A percentile compares a stretch with the other conserved stretches of the same genome.
These are phyloP conservation scores for Simplicillium aogashimaense DNA, from an alignment of 2,329 filamentous ascomycete genomes.

Conservation along the genomic window DNA sequence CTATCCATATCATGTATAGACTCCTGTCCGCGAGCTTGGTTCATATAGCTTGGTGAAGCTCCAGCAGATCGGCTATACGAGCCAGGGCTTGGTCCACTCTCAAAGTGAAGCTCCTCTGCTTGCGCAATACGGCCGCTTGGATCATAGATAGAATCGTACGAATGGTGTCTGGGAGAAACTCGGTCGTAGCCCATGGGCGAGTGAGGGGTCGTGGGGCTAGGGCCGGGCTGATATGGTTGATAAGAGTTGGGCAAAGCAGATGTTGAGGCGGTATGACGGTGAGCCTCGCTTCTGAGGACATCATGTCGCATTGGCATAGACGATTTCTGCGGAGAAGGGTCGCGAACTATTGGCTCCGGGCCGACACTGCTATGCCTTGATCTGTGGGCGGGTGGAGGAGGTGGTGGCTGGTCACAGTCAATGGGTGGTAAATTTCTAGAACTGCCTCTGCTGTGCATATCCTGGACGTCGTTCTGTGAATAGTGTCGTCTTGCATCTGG, in stretches of 20 bases:
- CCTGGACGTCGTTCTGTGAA: slow-evolving; percentile 26
- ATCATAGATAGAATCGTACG: slow-evolving; percentile 39
- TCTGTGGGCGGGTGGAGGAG: slow-evolving; percentile 43
- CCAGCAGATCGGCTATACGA: slow-evolving; percentile 3
- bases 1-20: neutral
- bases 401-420: slow-evolving; percentile 40
- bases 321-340: slow-evolving; percentile 30
- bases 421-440: slow-evolving; percentile 20
- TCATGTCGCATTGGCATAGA: slow-evolving; percentile 49
- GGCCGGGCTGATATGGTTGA: slow-evolving; percentile 34
- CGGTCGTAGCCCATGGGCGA: slow-evolving; percentile 22
- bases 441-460: slow-evolving; percentile 22
- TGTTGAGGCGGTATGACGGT: slow-evolving; percentile 37
- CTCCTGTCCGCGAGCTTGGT: neutral
- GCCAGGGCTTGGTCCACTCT: slow-evolving; percentile 5
- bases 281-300: slow-evolving; percentile 46
- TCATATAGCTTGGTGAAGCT: neutral
- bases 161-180: slow-evolving; percentile 33
- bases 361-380: slow-evolving; percentile 33
- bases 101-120: slow-evolving; percentile 2
- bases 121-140: slow-evolving; percentile 17
- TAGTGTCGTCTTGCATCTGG: slow-evolving; percentile 22
- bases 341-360: slow-evolving; percentile 29
- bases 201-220: slow-evolving; percentile 15
- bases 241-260: slow-evolving; percentile 47